A percentile compares a stretch with the other conserved stretches of the same genome.
These are phyloP conservation scores for Pichia kluyveri DNA, from an alignment of 805 yeast genomes.

Conservation along the genomic window DNA sequence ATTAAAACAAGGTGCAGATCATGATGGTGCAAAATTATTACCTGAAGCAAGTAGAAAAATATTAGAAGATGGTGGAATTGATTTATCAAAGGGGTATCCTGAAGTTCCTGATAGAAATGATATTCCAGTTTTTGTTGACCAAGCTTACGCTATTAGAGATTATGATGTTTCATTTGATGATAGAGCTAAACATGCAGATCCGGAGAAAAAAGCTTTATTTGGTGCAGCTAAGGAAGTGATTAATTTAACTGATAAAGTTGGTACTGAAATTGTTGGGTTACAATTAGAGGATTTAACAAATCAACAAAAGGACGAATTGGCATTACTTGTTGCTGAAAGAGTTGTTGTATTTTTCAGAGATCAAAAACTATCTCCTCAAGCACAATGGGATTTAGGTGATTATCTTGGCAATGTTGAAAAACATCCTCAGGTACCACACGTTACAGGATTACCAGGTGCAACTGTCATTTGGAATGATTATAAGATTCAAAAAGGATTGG, in stretches of 20 bases:
- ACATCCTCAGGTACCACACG: constrained; percentile 29
- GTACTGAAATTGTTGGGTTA: constrained; percentile 41
- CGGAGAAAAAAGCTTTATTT: constrained; percentile 32
- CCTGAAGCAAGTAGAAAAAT: constrained; percentile 23
- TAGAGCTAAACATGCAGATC: constrained; percentile 30
- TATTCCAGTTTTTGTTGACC: constrained; percentile 33
- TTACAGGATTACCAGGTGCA: constrained; percentile 29
- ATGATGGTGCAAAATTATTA: constrained; percentile 17
- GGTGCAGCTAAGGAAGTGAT: constrained; percentile 33
- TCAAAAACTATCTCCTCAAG: constrained; percentile 35
- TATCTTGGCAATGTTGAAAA: constrained; percentile 37
- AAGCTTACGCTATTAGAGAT: constrained; percentile 29
- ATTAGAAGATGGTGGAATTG: constrained; percentile 28
- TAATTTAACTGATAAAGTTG: constrained; percentile 36
- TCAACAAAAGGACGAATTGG: constrained; percentile 38
- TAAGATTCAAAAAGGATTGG: constrained; percentile 18
- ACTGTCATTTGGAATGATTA: constrained; percentile 35
- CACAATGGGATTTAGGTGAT: constrained; percentile 35
- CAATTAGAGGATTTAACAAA: constrained; percentile 35
- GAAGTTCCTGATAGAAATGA: constrained; percentile 24
- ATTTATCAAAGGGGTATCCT: constrained; percentile 32
- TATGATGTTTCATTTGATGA: constrained; percentile 26
- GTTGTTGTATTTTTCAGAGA: constrained; percentile 43
- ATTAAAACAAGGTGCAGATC: constrained; percentile 10
- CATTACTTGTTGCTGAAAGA: constrained; percentile 38